Conservation (phyloP, 2,329 filamentous ascomycete genomes). For the Torrubiella hemipterigena region DNA sequence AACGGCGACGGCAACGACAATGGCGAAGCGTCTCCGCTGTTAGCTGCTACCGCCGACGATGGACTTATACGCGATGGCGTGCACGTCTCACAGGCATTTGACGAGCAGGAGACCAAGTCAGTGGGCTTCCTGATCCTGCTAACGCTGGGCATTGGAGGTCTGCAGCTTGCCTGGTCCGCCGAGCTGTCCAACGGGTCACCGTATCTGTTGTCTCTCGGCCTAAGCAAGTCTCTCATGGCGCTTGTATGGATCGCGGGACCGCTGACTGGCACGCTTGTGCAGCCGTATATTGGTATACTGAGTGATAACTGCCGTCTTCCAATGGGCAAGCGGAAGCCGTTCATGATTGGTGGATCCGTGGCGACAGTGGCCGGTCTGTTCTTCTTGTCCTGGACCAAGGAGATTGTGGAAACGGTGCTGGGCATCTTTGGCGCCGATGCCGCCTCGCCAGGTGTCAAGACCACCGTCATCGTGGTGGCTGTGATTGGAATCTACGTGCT, state of each 20-base stretch:
- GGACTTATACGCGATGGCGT: no score
- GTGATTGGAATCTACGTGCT: constrained; percentile 81
- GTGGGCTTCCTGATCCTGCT: constrained; percentile 76
- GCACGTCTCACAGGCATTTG: no score
- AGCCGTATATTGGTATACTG: constrained; percentile 71
- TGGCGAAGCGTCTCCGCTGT: no score
- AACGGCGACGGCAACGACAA: no score
- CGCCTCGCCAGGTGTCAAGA: constrained; percentile 52
- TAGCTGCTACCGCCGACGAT: no score
- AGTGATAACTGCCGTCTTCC: constrained; percentile 64
- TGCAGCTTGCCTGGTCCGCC: constrained; percentile 93
- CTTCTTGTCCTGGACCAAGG: constrained; percentile 61
- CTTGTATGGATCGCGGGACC: constrained; percentile 79
- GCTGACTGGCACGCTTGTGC: constrained; percentile 64
- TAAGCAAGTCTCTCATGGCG: constrained; percentile 74
- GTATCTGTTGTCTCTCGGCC: constrained; percentile 65
- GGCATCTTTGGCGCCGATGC: constrained; percentile 57
- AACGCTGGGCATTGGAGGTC: constrained; percentile 74
- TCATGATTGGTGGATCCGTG: constrained; percentile 59
- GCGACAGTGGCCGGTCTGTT: constrained; percentile 58
- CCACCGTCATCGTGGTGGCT: constrained; percentile 61
- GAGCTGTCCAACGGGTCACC: constrained; percentile 89
- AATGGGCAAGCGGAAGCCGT: constrained; percentile 73
- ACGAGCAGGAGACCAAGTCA: constrained; percentile 68
- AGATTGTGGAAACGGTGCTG: constrained; percentile 57